Base-by-base conservation (phyloP, 306 rosid species). In the Geum urbanum region DNA sequence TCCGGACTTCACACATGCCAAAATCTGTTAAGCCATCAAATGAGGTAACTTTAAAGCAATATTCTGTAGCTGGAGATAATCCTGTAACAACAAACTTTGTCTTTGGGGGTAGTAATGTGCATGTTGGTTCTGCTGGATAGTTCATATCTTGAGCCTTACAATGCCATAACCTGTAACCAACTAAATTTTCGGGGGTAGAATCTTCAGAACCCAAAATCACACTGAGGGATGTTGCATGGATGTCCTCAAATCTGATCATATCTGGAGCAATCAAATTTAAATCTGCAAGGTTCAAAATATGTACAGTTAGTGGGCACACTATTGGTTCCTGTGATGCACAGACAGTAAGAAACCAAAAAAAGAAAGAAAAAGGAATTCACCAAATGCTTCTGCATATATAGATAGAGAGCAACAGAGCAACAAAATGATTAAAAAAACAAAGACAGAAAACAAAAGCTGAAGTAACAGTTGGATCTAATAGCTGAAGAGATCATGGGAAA, bases 211-310 rank as follows among this genome's bases (percentile, higher is more conserved):
- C 82, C 84, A 92, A 78, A 79, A 85, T 70, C 72, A 92, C 81
- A 39, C 88, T 81, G 50, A 90, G 73, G 43, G 86, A 76, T 68
- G 98, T 85, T 48, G 94, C 79, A 12, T 74, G 77, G 74, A 90
- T 80, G 77, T 86, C 91, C 82, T 90, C 96, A 76, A 88, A 86
- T 78, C 85, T 84, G 81, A 88, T 60, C 78, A 84, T 81, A 79
- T 77, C 84, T 53, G 86, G 75, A 72, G 80, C 63, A 64, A 80
- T 72, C 72, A 78, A 73, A 68, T 69, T 73, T 71, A 84, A 56
- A 77, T 76, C 98, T 92, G 95, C 74, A 80, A 77, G 14, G 41
- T 68, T 66, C 16, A 45, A 43, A 24, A 46, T 40, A 69, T 49
- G 67, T 8, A 32, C 39, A 59, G 24, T 27, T 9, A 47, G 40